A percentile compares a stretch with the other conserved stretches of the same genome.
Conservation (phyloP, 176 grass and related monocot genomes). For the Raddia guianensis region DNA sequence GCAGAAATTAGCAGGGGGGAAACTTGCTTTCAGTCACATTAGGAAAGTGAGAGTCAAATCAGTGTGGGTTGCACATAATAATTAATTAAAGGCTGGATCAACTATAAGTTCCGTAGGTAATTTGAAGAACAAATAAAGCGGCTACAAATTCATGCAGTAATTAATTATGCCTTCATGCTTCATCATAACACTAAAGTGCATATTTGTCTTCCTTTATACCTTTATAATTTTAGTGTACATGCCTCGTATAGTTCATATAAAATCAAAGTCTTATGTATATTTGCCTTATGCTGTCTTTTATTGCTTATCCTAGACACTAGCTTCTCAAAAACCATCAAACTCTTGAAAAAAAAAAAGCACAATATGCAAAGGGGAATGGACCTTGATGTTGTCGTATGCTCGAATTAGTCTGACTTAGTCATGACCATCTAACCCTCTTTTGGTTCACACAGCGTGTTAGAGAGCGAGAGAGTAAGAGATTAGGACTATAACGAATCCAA, state of each 20-base stretch:
- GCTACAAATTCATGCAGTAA: neutral
- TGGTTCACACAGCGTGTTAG: no score
- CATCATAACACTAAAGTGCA: neutral
- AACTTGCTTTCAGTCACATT: neutral
- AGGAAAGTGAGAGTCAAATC: neutral
- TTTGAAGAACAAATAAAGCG: neutral
- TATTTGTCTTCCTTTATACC: neutral
- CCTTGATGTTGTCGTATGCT: no score
- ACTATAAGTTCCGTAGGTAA: no score
- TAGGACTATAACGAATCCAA: no score
- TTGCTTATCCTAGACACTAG: no score
- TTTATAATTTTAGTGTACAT: neutral
- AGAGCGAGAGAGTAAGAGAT: no score
- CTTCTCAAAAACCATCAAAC: no score
- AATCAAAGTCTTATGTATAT: neutral
- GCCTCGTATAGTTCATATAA: neutral
- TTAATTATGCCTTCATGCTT: neutral
- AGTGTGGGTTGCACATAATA: neutral
- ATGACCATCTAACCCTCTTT: no score
- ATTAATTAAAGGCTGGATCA: neutral
- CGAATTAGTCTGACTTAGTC: no score
- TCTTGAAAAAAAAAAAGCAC: no score
- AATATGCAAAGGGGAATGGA: no score
- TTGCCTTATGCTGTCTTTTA: no score
- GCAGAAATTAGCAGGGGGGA: neutral